These are phyloP conservation scores for Myxozyma geophila DNA, from an alignment of 805 yeast genomes.

Conservation along the genomic window DNA sequence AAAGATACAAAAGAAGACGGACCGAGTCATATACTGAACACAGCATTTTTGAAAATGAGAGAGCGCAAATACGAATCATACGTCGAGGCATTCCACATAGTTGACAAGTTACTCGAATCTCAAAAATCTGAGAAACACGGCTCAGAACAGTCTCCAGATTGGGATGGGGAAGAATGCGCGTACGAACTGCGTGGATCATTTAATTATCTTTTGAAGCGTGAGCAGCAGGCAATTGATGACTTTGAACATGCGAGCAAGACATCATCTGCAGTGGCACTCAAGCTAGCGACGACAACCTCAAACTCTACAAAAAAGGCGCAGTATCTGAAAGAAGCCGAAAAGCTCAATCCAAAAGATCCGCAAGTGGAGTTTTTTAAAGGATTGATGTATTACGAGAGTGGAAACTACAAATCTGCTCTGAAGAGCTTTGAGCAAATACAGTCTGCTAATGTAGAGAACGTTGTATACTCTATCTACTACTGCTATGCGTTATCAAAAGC, in stretches of 20 bases:
- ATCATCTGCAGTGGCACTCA: not conserved
- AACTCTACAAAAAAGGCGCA: not conserved
- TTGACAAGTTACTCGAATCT: not conserved
- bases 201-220: conserved; percentile 3
- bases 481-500: not conserved
- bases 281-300: not conserved
- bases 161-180: not conserved
- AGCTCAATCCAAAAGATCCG: not conserved
- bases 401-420: not conserved
- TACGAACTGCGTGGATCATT: conserved; percentile 13
- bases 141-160: not conserved
- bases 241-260: not conserved
- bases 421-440: not conserved
- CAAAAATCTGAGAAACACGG: not conserved
- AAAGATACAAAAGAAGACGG: not conserved
- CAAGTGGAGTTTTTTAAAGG: not conserved
- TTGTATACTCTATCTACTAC: not conserved
- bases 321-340: not conserved
- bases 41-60: not conserved
- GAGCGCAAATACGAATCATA: conserved; percentile 1
- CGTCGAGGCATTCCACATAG: conserved; percentile 8
- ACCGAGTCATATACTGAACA: too few species aligned
- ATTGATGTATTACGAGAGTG: not conserved
- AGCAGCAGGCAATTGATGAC: not conserved
- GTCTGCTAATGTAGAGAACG: not conserved